Conservation (phyloP, 2,329 filamentous ascomycete genomes). For the Coniella vitis region DNA sequence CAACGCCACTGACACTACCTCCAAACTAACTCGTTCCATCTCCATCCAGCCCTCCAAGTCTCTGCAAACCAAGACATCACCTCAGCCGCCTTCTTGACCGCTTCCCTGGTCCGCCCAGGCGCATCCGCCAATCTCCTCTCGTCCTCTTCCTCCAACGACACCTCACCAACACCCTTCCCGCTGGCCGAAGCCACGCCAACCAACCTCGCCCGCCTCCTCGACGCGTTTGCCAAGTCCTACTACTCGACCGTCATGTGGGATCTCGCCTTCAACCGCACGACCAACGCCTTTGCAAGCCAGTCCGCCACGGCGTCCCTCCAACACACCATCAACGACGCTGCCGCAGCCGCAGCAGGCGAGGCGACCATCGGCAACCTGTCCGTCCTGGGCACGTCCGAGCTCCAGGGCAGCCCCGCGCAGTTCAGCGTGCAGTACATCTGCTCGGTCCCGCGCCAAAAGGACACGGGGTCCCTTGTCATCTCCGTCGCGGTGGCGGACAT, state of each 20-base stretch:
- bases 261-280: not conserved
- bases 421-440: slow-evolving; percentile 13
- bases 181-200: slow-evolving; percentile 1
- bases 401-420: slow-evolving; percentile 1
- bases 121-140: slow-evolving; percentile 4
- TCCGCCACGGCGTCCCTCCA: not conserved
- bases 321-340: not conserved
- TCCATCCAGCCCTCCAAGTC: not conserved
- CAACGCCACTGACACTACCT: accelerated
- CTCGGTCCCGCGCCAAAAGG: slow-evolving; percentile 8
- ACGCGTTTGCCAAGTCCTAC: slow-evolving; percentile 10
- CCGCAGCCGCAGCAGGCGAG: too few relatives aligned
- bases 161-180: not conserved
- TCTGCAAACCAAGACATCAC: slow-evolving; percentile 1
- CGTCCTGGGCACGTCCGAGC: slow-evolving; percentile 2
- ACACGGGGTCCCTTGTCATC: slow-evolving; percentile 8
- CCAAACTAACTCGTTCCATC: not conserved
- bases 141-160: not conserved
- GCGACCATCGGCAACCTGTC: not conserved
- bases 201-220: slow-evolving; percentile 1
- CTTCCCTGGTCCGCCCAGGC: slow-evolving; percentile 2
- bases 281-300: slow-evolving; percentile 3
- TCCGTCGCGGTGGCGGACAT: slow-evolving; percentile 8
- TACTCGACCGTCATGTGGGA: slow-evolving; percentile 13
- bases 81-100: slow-evolving; percentile 8